Evolutionary conservation across 805 yeast species (phyloP).

Genomic region (Myxozyma vanderwaltii): DNA sequence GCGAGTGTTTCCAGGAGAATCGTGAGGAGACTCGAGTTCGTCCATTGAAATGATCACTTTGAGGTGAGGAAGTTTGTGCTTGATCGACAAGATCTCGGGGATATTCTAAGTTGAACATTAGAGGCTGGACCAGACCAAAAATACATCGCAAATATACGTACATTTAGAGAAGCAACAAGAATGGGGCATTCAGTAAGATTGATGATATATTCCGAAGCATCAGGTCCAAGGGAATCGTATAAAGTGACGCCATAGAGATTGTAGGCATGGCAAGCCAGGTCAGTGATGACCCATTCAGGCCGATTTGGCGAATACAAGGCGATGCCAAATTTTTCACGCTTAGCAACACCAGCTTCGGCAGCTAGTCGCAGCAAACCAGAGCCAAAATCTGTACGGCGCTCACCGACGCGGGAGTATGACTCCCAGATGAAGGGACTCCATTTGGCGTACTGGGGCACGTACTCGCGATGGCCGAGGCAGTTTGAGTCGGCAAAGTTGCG

Average conservation of each 20-base stretch:
- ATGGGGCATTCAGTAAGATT: constrained; percentile 63
- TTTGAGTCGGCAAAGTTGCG: constrained; percentile 34
- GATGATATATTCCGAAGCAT: constrained; percentile 64
- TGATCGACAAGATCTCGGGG: constrained; percentile 50
- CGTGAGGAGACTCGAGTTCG: constrained; percentile 41
- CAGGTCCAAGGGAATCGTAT: constrained; percentile 59
- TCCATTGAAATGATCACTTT: constrained; percentile 62
- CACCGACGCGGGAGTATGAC: constrained; percentile 48
- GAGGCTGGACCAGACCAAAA: neutral
- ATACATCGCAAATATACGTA: neutral
- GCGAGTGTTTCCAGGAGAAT: constrained; percentile 36
- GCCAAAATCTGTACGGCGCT: constrained; percentile 54
- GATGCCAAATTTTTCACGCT: constrained; percentile 51
- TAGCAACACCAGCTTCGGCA: constrained; percentile 41
- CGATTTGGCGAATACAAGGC: constrained; percentile 60
- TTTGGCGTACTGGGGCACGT: constrained; percentile 42
- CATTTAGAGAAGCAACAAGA: constrained; percentile 55
- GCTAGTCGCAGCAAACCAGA: constrained; percentile 53
- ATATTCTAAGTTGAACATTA: constrained; percentile 47
- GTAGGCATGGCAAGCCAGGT: constrained; percentile 65
- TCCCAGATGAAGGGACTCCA: constrained; percentile 51
- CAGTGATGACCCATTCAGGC: constrained; percentile 69
- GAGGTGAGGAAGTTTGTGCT: constrained; percentile 48
- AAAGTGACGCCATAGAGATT: constrained; percentile 55
- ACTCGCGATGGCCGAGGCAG: constrained; percentile 47